phyloP scores from a whole-genome alignment of 2,329 filamentous ascomycete species.

The Diaporthe sp. region DNA sequence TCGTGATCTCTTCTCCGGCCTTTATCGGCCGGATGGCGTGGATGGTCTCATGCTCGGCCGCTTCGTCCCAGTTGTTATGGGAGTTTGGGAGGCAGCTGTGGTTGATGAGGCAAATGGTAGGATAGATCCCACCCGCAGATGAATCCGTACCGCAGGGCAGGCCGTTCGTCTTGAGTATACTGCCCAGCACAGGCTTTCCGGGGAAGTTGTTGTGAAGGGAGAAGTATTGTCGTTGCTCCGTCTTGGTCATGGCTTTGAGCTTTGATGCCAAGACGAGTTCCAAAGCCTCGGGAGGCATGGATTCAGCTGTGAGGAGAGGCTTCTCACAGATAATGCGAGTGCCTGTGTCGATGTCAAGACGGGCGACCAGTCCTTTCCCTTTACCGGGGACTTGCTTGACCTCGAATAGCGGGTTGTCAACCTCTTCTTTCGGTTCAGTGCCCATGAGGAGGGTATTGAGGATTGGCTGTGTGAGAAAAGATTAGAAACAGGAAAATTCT shows the following conservation, averaged over 20 bases:
- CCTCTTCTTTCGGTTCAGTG: neutral
- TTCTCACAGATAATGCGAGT: slow-evolving; percentile 30
- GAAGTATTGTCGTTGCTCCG: slow-evolving; percentile 26
- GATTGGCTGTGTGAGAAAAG: neutral
- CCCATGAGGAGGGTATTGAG: neutral
- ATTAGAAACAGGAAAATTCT: neutral
- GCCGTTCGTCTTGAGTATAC: slow-evolving; percentile 51
- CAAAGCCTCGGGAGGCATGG: neutral
- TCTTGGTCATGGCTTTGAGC: slow-evolving; percentile 14
- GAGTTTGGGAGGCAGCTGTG: slow-evolving; percentile 52
- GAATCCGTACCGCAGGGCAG: slow-evolving; percentile 49
- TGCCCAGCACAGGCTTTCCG: slow-evolving; percentile 45
- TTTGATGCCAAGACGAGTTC: neutral
- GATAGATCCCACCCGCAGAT: slow-evolving; percentile 46
- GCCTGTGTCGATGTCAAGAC: slow-evolving; percentile 21
- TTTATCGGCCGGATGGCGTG: slow-evolving; percentile 48
- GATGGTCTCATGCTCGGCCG: slow-evolving; percentile 48
- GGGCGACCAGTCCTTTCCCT: slow-evolving; percentile 15
- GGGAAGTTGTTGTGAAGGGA: slow-evolving; percentile 52
- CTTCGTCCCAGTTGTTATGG: slow-evolving; percentile 49
- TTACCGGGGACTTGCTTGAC: slow-evolving; percentile 11
- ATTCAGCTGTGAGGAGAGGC: slow-evolving; percentile 7
- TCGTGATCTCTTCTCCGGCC: slow-evolving; percentile 50
- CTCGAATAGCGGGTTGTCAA: neutral
- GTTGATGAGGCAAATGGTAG: slow-evolving; percentile 52